Percentiles rank a stretch among this genome's conserved stretches.
These are phyloP conservation scores for Rhizoclosmatium sp. DNA, from an alignment of 192 early-diverging fungal genomes.

Conservation along the genomic window DNA sequence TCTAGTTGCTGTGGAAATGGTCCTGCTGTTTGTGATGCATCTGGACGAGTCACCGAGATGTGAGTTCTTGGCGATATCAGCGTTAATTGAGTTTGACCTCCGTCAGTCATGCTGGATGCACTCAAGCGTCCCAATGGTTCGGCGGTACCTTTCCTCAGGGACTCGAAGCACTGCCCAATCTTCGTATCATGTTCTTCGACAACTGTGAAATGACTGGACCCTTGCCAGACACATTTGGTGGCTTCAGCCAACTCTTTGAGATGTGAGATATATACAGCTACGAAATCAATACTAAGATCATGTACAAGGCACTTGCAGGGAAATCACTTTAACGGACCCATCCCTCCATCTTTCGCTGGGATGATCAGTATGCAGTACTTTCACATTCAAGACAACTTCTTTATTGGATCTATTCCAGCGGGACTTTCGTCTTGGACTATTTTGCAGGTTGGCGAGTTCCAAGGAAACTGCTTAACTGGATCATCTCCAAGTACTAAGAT, in stretches of 20 bases:
- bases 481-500: background rate
- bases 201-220: conserved; percentile 11
- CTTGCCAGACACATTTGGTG: conserved; percentile 7
- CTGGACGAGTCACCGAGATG: background rate
- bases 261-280: background rate
- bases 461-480: conserved; percentile 16
- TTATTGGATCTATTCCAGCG: background rate
- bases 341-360: conserved; percentile 6
- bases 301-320: conserved; percentile 8
- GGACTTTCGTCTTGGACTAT: background rate
- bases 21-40: background rate
- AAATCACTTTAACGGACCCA: conserved; percentile 13
- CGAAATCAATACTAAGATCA: background rate
- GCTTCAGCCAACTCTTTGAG: background rate
- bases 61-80: background rate
- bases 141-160: background rate
- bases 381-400: background rate
- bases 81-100: background rate
- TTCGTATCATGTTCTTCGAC: background rate
- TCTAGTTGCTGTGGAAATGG: background rate
- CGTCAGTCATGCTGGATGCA: background rate
- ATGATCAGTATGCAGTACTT: background rate
- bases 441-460: background rate
- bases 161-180: background rate
- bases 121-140: background rate